phyloP scores from a whole-genome alignment of 2,329 filamentous ascomycete genomes.

The Epichloe coenophiala region DNA sequence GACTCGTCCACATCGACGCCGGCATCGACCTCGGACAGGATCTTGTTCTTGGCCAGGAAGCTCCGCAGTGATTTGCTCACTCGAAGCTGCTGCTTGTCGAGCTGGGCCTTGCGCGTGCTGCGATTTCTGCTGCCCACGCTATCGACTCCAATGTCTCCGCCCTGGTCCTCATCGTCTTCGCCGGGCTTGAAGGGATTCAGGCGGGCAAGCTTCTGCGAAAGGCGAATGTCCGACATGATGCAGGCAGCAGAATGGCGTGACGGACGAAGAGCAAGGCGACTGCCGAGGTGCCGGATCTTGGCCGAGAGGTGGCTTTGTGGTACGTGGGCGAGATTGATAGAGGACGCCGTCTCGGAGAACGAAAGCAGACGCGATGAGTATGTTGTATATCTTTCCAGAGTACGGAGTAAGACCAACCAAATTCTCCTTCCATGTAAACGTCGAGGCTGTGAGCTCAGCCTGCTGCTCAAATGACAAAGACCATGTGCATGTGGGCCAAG shows the following conservation, averaged over 20 bases:
- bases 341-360: too few species aligned
- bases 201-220: slow-evolving; percentile 15
- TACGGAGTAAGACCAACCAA: not conserved
- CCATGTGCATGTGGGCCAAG: not conserved
- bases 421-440: not conserved
- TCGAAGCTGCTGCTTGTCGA: slow-evolving; percentile 37
- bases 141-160: slow-evolving; percentile 18
- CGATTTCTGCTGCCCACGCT: slow-evolving; percentile 49
- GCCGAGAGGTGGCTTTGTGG: too few species aligned
- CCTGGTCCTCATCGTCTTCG: slow-evolving; percentile 21
- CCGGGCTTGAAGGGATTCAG: slow-evolving; percentile 19
- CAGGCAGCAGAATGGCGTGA: not conserved
- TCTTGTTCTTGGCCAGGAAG: slow-evolving; percentile 38
- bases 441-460: not conserved
- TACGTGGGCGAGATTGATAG: too few species aligned
- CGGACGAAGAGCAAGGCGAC: too few species aligned
- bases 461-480: not conserved
- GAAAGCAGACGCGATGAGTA: not conserved
- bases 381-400: not conserved
- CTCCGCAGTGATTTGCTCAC: slow-evolving; percentile 45
- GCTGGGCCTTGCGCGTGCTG: slow-evolving; percentile 32
- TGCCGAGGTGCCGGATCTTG: too few species aligned
- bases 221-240: slow-evolving; percentile 12
- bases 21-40: slow-evolving; percentile 35
- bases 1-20: slow-evolving; percentile 27